Evolutionary conservation across 2,329 filamentous ascomycete species (phyloP).

Genomic region (Plectosphaerella cucumerina): DNA sequence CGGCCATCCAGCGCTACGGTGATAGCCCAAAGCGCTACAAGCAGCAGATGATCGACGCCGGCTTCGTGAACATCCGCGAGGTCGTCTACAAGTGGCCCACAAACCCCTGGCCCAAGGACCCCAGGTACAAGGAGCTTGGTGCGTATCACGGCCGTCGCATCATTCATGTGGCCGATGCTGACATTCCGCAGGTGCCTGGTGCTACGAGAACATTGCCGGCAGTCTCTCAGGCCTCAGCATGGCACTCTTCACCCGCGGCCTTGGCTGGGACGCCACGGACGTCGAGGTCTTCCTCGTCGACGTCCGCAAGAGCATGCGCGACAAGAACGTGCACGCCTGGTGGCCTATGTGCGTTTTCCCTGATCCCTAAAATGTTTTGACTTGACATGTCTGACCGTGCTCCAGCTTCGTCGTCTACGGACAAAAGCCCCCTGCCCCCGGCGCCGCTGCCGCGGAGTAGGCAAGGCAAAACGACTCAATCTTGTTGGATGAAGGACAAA

Average conservation of each 20-base stretch:
- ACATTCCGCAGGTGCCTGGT: conserved; percentile 26
- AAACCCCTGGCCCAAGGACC: conserved; percentile 46
- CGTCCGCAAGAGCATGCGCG: background rate
- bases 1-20: conserved; percentile 26
- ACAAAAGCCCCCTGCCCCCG: background rate
- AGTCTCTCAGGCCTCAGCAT: conserved; percentile 27
- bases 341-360: conserved; percentile 1
- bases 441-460: no score
- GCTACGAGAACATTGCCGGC: conserved; percentile 23
- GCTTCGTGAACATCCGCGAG: conserved; percentile 49
- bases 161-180: background rate
- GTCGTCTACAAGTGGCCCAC: conserved; percentile 43
- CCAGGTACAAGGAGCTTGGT: conserved; percentile 44
- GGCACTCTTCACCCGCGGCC: conserved; percentile 5
- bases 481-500: no score
- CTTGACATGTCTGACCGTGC: background rate
- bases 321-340: conserved; percentile 1
- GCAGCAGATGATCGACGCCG: conserved; percentile 42
- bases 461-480: no score
- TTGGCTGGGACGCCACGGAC: conserved; percentile 4
- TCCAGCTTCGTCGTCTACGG: conserved; percentile 1
- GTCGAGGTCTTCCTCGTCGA: background rate
- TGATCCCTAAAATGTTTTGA: background rate
- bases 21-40: conserved; percentile 31
- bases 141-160: background rate